These are phyloP conservation scores for Arthroderma uncinatum DNA, from an alignment of 2,329 filamentous ascomycete species.

Conservation along the genomic window DNA sequence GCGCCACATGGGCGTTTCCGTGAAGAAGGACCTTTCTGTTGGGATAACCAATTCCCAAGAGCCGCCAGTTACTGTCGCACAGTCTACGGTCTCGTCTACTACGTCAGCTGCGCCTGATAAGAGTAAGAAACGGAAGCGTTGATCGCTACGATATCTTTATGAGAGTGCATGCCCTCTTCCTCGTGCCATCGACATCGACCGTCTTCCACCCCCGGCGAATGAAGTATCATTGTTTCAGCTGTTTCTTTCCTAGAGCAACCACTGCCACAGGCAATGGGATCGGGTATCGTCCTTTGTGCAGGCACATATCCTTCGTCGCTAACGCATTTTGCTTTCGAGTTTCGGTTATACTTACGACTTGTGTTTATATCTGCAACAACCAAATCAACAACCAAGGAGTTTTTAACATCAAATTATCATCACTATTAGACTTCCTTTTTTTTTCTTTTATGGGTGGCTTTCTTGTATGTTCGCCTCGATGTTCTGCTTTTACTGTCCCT, in stretches of 20 bases:
- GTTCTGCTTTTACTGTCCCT: neutral
- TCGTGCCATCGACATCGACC: neutral
- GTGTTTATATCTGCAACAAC: neutral
- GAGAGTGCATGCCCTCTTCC: neutral
- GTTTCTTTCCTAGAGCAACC: neutral
- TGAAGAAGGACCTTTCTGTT: constrained; percentile 42
- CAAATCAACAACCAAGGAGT: neutral
- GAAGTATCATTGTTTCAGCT: neutral
- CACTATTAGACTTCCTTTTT: neutral
- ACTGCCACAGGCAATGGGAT: neutral
- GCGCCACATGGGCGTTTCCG: constrained; percentile 55
- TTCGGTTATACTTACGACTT: neutral
- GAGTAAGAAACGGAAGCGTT: constrained; percentile 61
- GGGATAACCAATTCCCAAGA: constrained; percentile 45
- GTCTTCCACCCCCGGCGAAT: neutral
- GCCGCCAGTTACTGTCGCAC: constrained; percentile 24
- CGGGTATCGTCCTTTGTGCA: neutral
- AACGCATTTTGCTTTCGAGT: constrained; percentile 1
- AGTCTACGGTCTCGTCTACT: constrained; percentile 23
- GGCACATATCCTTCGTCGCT: neutral
- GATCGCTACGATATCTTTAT: constrained; percentile 11
- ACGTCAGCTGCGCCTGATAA: constrained; percentile 40
- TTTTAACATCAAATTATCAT: constrained; percentile 2
- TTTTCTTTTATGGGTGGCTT: neutral
- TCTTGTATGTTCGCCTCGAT: neutral